Conservation (phyloP, 768 basidiomycete species). For the Suillus hirtellus region DNA sequence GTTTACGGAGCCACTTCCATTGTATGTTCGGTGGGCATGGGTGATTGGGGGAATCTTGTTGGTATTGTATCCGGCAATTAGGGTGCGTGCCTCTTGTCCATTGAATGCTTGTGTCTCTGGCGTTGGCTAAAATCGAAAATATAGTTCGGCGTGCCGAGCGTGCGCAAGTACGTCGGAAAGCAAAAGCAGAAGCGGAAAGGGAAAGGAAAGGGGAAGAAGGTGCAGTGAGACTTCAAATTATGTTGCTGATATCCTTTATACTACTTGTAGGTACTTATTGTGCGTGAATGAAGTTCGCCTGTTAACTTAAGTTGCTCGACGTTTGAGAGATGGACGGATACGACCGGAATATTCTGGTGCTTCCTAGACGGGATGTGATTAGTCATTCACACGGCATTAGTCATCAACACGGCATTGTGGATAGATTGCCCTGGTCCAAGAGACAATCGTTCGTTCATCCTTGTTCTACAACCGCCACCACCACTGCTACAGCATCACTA, state of each 20-base stretch:
- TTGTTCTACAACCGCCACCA: conserved; percentile 24
- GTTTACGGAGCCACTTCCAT: conserved; percentile 65
- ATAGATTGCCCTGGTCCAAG: conserved; percentile 8
- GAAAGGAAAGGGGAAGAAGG: conserved; percentile 32
- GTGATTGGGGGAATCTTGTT: conserved; percentile 56
- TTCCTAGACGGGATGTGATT: conserved; percentile 26
- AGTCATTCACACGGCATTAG: conserved; percentile 15
- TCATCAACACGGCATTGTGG: conserved; percentile 17
- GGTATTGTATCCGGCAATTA: conserved; percentile 65
- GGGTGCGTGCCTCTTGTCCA: conserved; percentile 45
- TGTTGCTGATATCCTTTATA: not conserved
- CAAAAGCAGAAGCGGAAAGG: conserved; percentile 32
- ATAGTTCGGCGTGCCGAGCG: conserved; percentile 67
- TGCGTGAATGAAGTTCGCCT: not conserved
- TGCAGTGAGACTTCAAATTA: conserved; percentile 20
- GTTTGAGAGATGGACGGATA: not conserved
- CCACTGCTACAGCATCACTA: not conserved
- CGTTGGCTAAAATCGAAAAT: conserved; percentile 19
- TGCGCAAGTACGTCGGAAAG: conserved; percentile 50
- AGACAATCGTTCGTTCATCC: conserved; percentile 12
- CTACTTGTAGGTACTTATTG: not conserved
- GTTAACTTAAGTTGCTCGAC: not conserved
- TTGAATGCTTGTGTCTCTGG: not conserved
- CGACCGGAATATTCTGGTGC: conserved; percentile 33
- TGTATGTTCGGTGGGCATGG: conserved; percentile 66